A percentile compares a stretch with the other conserved stretches of the same genome.
phyloP scores from a whole-genome alignment of 805 yeast species.

The Wickerhamomyces queroliae region DNA sequence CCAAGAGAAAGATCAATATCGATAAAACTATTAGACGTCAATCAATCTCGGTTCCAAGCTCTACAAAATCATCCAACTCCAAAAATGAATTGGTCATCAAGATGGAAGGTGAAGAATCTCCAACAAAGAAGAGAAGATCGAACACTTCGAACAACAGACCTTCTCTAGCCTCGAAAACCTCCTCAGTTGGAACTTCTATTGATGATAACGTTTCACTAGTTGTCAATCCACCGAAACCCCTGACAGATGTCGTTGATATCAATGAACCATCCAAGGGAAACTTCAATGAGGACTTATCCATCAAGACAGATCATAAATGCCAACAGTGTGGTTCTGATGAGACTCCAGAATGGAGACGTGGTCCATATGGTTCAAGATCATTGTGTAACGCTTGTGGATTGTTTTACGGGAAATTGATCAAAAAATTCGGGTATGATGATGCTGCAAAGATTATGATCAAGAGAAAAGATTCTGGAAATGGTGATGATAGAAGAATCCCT shows the following conservation, averaged over 20 bases:
- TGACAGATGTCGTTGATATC: neutral
- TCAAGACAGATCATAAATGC: constrained; percentile 29
- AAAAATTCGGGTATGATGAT: constrained; percentile 35
- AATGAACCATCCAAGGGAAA: constrained; percentile 4
- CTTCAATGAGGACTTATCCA: constrained; percentile 14
- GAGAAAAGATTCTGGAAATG: constrained; percentile 18
- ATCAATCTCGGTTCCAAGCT: neutral
- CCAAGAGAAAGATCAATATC: neutral
- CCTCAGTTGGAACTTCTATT: neutral
- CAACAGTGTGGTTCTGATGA: constrained; percentile 66
- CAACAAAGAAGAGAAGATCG: neutral
- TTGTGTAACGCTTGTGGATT: constrained; percentile 93
- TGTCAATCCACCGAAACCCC: constrained; percentile 17
- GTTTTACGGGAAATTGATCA: constrained; percentile 57
- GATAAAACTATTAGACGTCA: neutral
- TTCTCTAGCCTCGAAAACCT: neutral
- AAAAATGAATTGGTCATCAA: neutral
- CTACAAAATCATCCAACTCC: neutral
- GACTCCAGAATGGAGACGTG: constrained; percentile 93
- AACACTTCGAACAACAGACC: neutral
- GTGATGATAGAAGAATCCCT: constrained; percentile 24
- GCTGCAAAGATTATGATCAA: constrained; percentile 18
- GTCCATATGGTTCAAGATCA: constrained; percentile 78
- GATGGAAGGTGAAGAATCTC: neutral
- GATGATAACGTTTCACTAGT: constrained; percentile 9